Conservation (phyloP, 106 monocot genomes). For the Acanthochlamys bracteata region DNA sequence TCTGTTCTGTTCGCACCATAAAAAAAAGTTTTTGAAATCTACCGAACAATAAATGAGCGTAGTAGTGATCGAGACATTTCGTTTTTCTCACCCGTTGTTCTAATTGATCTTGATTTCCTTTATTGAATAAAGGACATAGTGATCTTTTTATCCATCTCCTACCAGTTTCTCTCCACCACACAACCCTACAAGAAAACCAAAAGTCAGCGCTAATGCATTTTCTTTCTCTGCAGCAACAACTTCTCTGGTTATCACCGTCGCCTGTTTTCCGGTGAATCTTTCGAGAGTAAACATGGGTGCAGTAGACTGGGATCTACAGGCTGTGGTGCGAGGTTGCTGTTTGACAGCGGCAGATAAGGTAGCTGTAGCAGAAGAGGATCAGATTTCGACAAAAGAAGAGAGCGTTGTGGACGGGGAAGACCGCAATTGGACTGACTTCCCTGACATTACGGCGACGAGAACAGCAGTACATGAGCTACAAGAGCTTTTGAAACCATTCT, state of each 20-base stretch:
- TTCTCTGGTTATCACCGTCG: not conserved
- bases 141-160: not conserved
- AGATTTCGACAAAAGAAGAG: not conserved
- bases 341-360: not conserved
- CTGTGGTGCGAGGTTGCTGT: slow-evolving; percentile 2
- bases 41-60: not conserved
- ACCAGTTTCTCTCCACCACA: not conserved
- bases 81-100: not conserved
- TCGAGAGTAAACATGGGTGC: not conserved
- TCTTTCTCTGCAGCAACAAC: not conserved
- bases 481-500: slow-evolving; percentile 5
- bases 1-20: not conserved
- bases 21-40: not conserved
- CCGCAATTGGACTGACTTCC: not conserved
- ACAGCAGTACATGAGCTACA: slow-evolving; percentile 4
- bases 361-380: not conserved
- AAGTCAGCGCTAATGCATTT: slow-evolving; percentile 6
- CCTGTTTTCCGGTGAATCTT: not conserved
- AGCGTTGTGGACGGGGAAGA: not conserved
- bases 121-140: not conserved
- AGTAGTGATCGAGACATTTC: not conserved
- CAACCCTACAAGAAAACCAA: not conserved
- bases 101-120: not conserved
- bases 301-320: slow-evolving; percentile 5
- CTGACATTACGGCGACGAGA: not conserved